Evolutionary conservation across 352 stramenopile genomes (phyloP), one percentile per base, ranked within the genome.

Genomic region (Phytophthora capsici): DNA sequence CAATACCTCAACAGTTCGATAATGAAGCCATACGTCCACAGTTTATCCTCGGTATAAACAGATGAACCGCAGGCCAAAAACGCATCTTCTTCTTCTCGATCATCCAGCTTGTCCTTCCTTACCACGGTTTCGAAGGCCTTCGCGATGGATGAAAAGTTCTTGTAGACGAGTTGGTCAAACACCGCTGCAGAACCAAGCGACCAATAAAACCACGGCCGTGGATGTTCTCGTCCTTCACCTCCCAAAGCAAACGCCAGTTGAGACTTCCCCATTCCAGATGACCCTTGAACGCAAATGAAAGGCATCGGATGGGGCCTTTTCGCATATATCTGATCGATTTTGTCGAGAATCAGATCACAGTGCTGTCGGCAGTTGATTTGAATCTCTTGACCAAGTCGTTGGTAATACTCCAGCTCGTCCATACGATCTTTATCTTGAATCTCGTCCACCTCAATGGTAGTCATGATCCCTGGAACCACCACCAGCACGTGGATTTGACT

Each of bases 331-430:
- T 25, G 3, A 22, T 53, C 53, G 14, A 47, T 52, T 48, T 61
- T 51, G 30, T 53, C 22, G 26, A 61, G 53, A 30, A 61, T 52
- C 20, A 26, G 5, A 19, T 1, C 34, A 45, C 53, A 61, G 28
- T 45, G 45, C 22, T 46, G 14, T 14, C 7, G 10, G 28, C 34
- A 46, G 6, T 57, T 40, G 14, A 13, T 7, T 16, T 45, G n/a
- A 20, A 45, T 25, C 19, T n/a, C 4, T 17, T 4, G 28, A 16
- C 48, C 48, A 16, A 26, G 26, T 43, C 10, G 14, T 32, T 44
- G n/a, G 34, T 36, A 56, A 22, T 46, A 45, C 32, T 34, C 10
- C 48, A 56, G 14, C 22, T 56, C 48, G 3, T 46, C 16, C 38
- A 5, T 46, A 8, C 12, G 13, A 22, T 16, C 38, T 25, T 26